Evolutionary conservation across 2,329 filamentous ascomycete genomes (phyloP), one percentile per base, ranked within the genome.

Genomic region (Exophiala sp.): DNA sequence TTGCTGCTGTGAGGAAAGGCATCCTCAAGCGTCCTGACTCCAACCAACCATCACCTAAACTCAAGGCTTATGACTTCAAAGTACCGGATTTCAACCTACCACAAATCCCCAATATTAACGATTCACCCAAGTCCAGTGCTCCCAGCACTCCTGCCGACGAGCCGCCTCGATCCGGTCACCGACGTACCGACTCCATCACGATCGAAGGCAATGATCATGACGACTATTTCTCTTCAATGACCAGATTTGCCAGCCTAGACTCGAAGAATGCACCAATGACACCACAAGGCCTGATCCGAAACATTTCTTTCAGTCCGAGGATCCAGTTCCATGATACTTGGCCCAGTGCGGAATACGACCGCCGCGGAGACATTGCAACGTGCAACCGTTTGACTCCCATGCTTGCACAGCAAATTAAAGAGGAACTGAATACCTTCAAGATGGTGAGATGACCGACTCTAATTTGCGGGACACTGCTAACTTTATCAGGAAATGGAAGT

Each of bases 361-460:
- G 93, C 55, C 83, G 93, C 46, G 93, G 93, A 47, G 93, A 98
- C 54, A 86, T 97, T 71, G 90, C 93, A 9, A 98, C 93, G 1
- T 98, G 93, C 80, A 98, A 98, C 66, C 87, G 91, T 59, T 77
- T 98, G 60, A 98, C 93, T 42, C 93, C 93, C 10, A 90, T 96
- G 79, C 80, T 98, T 57, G 93, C 93, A 39, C 93, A 98, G 72
- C 93, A 98, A 69, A 98, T 98, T 73, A 97, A 97, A 73, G 93
- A 98, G 73, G 93, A 98, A 73, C 80, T 98, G 62, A 98, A 98
- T 73, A 94, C 84, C 62, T 98, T 98, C 78, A 98, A 98, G 70
- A 98, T 98, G 93, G 88, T 93, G 74, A 55, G 83, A 9, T 13
- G 29, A n/a, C 11, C n/a, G 3, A 7, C 7, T 32, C 3, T 7